phyloP scores from a whole-genome alignment of 176 grass and related monocot species.

The Poa pratensis region DNA sequence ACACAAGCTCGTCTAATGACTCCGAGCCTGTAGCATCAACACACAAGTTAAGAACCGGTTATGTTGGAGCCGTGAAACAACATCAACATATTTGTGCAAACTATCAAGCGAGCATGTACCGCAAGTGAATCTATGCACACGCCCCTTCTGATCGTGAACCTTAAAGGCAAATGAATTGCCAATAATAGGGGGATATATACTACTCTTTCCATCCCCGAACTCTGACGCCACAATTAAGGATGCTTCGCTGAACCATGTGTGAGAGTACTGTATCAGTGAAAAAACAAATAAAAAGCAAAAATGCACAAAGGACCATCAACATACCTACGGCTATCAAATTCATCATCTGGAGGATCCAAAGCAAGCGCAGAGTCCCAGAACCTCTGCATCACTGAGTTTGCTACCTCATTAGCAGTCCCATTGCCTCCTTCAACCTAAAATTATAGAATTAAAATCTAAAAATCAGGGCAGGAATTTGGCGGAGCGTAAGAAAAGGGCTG shows the following conservation, averaged over 20 bases:
- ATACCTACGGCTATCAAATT: constrained; percentile 80
- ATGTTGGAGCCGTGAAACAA: constrained; percentile 1
- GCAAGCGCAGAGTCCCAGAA: constrained; percentile 99
- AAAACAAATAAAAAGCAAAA: constrained; percentile 9
- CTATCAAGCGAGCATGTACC: constrained; percentile 51
- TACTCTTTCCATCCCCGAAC: constrained; percentile 64
- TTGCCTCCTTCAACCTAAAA: constrained; percentile 86
- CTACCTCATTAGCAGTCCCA: constrained; percentile 80
- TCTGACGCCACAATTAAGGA: constrained; percentile 84
- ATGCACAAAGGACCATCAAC: constrained; percentile 33
- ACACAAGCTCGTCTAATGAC: constrained; percentile 68
- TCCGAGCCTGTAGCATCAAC: constrained; percentile 56
- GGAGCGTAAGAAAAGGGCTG: constrained; percentile 11
- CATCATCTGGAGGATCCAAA: constrained; percentile 85
- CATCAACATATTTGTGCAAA: constrained; percentile 36
- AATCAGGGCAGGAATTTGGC: constrained; percentile 24
- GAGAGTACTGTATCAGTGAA: constrained; percentile 20
- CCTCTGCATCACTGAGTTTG: constrained; percentile 93
- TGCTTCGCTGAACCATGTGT: constrained; percentile 62
- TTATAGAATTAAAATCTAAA: constrained; percentile 31
- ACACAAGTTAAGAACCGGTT: constrained; percentile 37
- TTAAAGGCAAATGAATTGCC: constrained; percentile 95
- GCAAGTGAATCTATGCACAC: constrained; percentile 84
- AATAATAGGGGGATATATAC: constrained; percentile 63
- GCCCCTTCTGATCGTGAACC: constrained; percentile 76